Percentiles rank a stretch among this genome's conserved stretches.
These are phyloP conservation scores for Scheffersomyces segobiensis DNA, from an alignment of 1,139 yeast species.

Conservation along the genomic window DNA sequence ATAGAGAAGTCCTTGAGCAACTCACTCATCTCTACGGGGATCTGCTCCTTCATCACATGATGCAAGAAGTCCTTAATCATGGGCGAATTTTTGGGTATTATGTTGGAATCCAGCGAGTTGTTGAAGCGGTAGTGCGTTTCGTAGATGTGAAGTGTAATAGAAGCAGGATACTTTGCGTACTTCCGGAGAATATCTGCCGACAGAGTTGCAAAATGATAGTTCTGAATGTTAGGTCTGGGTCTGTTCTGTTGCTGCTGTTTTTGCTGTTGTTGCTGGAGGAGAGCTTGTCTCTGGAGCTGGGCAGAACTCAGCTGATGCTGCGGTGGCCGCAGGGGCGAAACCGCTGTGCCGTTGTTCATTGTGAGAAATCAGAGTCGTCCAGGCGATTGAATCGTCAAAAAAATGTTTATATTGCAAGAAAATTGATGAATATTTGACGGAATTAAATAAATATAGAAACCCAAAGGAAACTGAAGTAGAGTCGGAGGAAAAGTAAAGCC, in stretches of 20 bases:
- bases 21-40: conserved; percentile 89
- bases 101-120: conserved; percentile 65
- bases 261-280: conserved; percentile 27
- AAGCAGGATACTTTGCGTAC: conserved; percentile 76
- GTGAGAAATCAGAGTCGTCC: neutral
- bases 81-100: conserved; percentile 80
- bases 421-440: neutral
- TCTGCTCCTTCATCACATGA: conserved; percentile 76
- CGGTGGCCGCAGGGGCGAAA: conserved; percentile 26
- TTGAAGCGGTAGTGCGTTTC: conserved; percentile 87
- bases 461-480: neutral
- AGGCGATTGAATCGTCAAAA: neutral
- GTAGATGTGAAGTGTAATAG: conserved; percentile 84
- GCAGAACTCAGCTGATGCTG: conserved; percentile 12
- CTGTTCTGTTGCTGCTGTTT: conserved; percentile 35
- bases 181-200: conserved; percentile 75
- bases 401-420: too few relatives aligned
- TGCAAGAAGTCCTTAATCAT: conserved; percentile 76
- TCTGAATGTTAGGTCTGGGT: conserved; percentile 32
- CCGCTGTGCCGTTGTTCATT: conserved; percentile 17
- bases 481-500: neutral
- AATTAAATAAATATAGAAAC: neutral
- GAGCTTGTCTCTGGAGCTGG: conserved; percentile 33
- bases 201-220: conserved; percentile 66
- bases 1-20: conserved; percentile 84